These are phyloP conservation scores for Penicillium sp. DNA, from an alignment of 2,329 filamentous ascomycete genomes.

Conservation along the genomic window DNA sequence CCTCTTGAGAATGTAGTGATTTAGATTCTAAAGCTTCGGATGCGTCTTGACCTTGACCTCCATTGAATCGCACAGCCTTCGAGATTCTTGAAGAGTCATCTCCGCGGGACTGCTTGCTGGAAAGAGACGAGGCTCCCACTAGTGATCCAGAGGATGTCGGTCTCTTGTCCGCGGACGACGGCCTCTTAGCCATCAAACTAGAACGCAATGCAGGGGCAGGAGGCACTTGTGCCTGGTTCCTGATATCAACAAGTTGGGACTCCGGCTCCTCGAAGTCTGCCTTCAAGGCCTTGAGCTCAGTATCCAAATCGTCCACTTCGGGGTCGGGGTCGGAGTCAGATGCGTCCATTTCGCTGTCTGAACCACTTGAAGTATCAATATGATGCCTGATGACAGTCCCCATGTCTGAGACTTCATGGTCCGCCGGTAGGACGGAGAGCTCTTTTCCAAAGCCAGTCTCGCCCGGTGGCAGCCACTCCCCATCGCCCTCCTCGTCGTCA, in stretches of 20 bases:
- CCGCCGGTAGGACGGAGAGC: conserved; percentile 21
- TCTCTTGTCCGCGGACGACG: conserved; percentile 15
- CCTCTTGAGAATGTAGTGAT: conserved; percentile 7
- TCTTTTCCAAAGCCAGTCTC: conserved; percentile 28
- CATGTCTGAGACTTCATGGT: conserved; percentile 31
- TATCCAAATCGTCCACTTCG: conserved; percentile 38
- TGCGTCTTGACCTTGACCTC: conserved; percentile 10
- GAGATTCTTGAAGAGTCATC: conserved; percentile 25
- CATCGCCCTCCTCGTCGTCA: conserved; percentile 29
- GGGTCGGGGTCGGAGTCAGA: conserved; percentile 25
- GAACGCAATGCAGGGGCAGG: conserved; percentile 15
- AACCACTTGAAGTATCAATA: conserved; percentile 25
- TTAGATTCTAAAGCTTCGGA: neutral
- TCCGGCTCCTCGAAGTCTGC: conserved; percentile 37
- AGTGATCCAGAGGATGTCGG: conserved; percentile 12
- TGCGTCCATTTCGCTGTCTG: conserved; percentile 29
- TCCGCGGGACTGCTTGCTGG: conserved; percentile 18
- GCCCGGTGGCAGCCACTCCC: conserved; percentile 27
- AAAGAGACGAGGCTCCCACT: conserved; percentile 19
- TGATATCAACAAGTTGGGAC: conserved; percentile 20
- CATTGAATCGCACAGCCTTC: conserved; percentile 35
- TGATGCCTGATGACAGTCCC: conserved; percentile 37
- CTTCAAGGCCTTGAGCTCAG: conserved; percentile 45
- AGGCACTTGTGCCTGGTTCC: conserved; percentile 8
- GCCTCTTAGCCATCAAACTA: conserved; percentile 16